Evolutionary conservation across 345 rosid genomes (phyloP).

Genomic region (Lepidium africanum): DNA sequence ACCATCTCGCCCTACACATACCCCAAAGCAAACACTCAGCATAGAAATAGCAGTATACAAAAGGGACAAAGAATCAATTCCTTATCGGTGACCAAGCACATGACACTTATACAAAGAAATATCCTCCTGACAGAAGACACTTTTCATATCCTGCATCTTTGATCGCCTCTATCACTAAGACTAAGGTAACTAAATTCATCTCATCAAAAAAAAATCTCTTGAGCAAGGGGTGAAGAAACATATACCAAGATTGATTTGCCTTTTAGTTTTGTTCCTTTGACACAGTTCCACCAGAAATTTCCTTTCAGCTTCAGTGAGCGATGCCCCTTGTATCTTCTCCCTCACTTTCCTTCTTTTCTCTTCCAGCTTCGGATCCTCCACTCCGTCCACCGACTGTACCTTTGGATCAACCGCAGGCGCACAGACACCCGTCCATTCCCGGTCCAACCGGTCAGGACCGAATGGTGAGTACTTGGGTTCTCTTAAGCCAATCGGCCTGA

Average conservation of each 20-base stretch:
- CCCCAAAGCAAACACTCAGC: neutral
- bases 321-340: constrained; percentile 54
- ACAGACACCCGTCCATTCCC: constrained; percentile 86
- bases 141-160: neutral
- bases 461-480: constrained; percentile 96
- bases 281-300: constrained; percentile 61
- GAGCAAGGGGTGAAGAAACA: neutral
- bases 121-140: neutral
- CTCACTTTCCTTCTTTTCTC: constrained; percentile 59
- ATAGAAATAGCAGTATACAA: neutral
- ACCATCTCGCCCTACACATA: constrained; percentile 73
- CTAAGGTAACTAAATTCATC: neutral
- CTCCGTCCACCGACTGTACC: constrained; percentile 53
- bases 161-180: neutral
- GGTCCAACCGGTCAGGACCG: constrained; percentile 69
- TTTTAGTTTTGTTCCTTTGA: constrained; percentile 58
- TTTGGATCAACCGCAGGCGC: constrained; percentile 72
- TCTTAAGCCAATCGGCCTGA: constrained; percentile 80
- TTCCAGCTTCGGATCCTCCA: constrained; percentile 59
- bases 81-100: neutral
- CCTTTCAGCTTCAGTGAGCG: constrained; percentile 72
- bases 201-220: neutral
- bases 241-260: constrained; percentile 66
- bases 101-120: neutral
- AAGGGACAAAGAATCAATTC: neutral